Percentiles rank a stretch among this genome's conserved stretches.
These are phyloP conservation scores for Sutorius eximius DNA, from an alignment of 1,284 basidiomycete genomes.

Conservation along the genomic window DNA sequence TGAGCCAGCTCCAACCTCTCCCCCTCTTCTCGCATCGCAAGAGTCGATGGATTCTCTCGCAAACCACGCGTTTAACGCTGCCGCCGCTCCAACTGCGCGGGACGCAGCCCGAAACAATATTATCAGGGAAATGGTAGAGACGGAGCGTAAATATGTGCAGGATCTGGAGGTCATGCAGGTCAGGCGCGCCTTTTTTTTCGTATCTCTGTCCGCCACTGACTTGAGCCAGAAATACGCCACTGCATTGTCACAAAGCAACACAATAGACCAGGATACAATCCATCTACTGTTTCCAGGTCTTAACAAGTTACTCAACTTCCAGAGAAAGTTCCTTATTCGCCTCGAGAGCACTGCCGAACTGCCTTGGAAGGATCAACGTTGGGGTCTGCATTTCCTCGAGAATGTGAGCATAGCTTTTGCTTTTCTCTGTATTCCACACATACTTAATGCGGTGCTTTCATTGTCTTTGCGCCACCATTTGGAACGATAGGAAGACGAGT, in stretches of 20 bases:
- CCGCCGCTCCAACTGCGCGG: slow-evolving; percentile 51
- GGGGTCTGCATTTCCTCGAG: slow-evolving; percentile 83
- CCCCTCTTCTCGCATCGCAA: slow-evolving; percentile 52
- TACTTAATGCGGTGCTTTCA: slow-evolving; percentile 37
- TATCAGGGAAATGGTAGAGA: slow-evolving; percentile 86
- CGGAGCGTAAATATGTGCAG: slow-evolving; percentile 97
- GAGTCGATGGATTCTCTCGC: slow-evolving; percentile 61
- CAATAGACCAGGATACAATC: slow-evolving; percentile 92
- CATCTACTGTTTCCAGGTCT: slow-evolving; percentile 95
- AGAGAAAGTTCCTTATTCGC: slow-evolving; percentile 93
- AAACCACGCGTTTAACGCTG: slow-evolving; percentile 40
- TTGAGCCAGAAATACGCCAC: slow-evolving; percentile 72
- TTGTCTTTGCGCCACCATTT: slow-evolving; percentile 26
- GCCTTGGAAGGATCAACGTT: slow-evolving; percentile 85
- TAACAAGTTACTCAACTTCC: slow-evolving; percentile 95
- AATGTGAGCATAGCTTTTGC: slow-evolving; percentile 56
- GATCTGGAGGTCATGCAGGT: slow-evolving; percentile 98
- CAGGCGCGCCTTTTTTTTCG: slow-evolving; percentile 29
- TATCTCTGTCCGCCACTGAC: slow-evolving; percentile 13
- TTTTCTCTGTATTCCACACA: slow-evolving; percentile 32
- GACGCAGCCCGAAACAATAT: slow-evolving; percentile 77
- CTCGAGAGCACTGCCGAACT: slow-evolving; percentile 84
- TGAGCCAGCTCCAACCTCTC: slow-evolving; percentile 62
- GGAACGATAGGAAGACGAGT: slow-evolving; percentile 85
- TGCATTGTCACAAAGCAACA: slow-evolving; percentile 76